phyloP scores from a whole-genome alignment of 1,284 basidiomycete species.

The Clitocybe nebularis region DNA sequence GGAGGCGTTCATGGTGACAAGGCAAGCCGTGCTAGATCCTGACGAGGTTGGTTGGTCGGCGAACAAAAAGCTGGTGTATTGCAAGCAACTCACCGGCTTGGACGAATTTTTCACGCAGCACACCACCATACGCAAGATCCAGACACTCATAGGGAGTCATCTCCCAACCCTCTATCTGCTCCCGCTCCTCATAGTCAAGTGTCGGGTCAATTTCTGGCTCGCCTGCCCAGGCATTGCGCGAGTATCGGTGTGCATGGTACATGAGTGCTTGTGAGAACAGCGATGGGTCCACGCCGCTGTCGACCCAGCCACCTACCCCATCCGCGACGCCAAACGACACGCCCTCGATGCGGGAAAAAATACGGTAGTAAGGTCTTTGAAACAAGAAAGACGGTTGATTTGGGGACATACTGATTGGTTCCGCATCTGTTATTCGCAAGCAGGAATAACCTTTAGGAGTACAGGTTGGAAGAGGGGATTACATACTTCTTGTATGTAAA shows the following conservation, averaged over 20 bases:
- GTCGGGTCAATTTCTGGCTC: constrained; percentile 82
- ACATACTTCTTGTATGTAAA: constrained; percentile 66
- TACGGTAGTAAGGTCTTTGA: constrained; percentile 16
- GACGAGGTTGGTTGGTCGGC: constrained; percentile 5
- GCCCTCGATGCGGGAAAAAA: constrained; percentile 48
- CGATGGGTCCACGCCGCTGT: constrained; percentile 81
- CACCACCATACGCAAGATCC: constrained; percentile 68
- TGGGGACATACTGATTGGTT: constrained; percentile 67
- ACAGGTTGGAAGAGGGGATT: neutral
- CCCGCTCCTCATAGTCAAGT: constrained; percentile 71
- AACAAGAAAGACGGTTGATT: constrained; percentile 11
- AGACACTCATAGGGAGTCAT: constrained; percentile 68
- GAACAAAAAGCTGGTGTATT: constrained; percentile 1
- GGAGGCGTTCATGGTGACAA: constrained; percentile 73
- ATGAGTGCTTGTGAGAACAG: constrained; percentile 54
- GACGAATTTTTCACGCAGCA: constrained; percentile 66
- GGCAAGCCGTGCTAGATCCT: constrained; percentile 87
- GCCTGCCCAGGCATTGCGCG: constrained; percentile 69
- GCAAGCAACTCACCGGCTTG: constrained; percentile 56
- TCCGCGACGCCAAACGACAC: constrained; percentile 68
- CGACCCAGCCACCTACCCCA: constrained; percentile 51
- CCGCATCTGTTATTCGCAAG: constrained; percentile 51
- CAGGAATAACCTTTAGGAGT: neutral
- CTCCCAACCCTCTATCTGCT: constrained; percentile 67
- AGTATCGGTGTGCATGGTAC: constrained; percentile 66